Conservation (phyloP, 129 eudicot species). For the Pseudognaphalium luteoalbum region DNA sequence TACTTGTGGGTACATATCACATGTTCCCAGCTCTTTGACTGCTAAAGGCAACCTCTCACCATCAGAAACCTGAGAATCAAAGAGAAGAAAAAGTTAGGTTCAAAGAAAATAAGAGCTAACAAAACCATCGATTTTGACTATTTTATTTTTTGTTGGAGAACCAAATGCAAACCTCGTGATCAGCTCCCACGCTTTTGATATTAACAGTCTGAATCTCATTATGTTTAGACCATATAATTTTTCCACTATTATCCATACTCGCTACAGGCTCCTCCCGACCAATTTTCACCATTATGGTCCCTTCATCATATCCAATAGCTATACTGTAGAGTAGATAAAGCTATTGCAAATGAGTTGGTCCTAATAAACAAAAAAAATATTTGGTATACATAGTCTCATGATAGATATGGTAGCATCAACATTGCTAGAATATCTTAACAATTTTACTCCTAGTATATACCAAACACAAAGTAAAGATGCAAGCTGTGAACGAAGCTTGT, state of each 20-base stretch:
- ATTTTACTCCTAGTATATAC: slow-evolving; percentile 15
- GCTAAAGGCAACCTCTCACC: slow-evolving; percentile 93
- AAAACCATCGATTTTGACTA: not conserved
- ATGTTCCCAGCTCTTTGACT: slow-evolving; percentile 87
- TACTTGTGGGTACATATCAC: slow-evolving; percentile 93
- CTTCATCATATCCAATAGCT: slow-evolving; percentile 91
- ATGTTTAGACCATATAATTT: slow-evolving; percentile 88
- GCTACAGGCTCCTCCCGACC: slow-evolving; percentile 91
- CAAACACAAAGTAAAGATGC: slow-evolving; percentile 1
- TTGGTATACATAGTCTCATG: not conserved
- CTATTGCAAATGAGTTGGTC: slow-evolving; percentile 2
- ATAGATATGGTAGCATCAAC: not conserved
- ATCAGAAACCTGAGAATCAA: slow-evolving; percentile 66
- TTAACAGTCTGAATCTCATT: slow-evolving; percentile 87
- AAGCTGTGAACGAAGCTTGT: slow-evolving; percentile 11
- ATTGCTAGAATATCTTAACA: slow-evolving; percentile 2
- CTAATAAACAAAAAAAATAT: not conserved
- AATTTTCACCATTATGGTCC: slow-evolving; percentile 84
- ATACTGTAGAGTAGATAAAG: slow-evolving; percentile 43
- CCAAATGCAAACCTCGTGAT: slow-evolving; percentile 63
- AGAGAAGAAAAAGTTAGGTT: not conserved
- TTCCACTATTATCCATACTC: slow-evolving; percentile 91
- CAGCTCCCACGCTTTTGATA: slow-evolving; percentile 76
- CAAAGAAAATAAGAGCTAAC: not conserved
- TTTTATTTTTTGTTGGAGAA: not conserved